Percentiles rank a stretch among this genome's conserved stretches.
Evolutionary conservation across 164 flowering plant genomes (phyloP).

Genomic region (Kingdonia uniflora): DNA sequence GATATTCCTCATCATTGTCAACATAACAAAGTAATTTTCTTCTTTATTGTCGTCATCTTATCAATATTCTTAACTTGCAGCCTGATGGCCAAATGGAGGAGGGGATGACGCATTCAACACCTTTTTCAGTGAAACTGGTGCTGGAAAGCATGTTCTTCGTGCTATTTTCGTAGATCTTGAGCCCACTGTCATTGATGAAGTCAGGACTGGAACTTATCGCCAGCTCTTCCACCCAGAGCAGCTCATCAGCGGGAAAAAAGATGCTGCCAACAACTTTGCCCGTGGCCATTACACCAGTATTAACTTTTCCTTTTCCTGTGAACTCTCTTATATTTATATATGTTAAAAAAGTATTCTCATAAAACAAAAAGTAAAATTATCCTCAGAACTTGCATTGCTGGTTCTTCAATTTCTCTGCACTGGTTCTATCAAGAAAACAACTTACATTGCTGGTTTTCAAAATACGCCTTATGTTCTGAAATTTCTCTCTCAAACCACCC

Average conservation of each 20-base stretch:
- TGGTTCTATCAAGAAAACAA: too few relatives aligned
- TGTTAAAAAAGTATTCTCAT: background rate
- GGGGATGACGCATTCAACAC: constrained; percentile 86
- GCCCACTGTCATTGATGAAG: constrained; percentile 62
- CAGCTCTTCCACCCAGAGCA: constrained; percentile 80
- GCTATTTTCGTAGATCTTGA: constrained; percentile 63
- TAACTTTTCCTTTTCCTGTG: background rate
- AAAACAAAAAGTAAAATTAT: too few relatives aligned
- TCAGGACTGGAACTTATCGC: constrained; percentile 58
- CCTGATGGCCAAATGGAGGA: constrained; percentile 82
- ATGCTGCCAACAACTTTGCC: constrained; percentile 61
- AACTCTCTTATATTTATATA: background rate
- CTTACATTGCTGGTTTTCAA: too few relatives aligned
- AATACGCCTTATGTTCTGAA: too few relatives aligned
- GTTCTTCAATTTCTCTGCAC: too few relatives aligned
- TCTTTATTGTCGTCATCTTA: too few relatives aligned
- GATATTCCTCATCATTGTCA: too few relatives aligned
- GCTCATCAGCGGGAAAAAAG: constrained; percentile 66
- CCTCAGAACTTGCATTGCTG: too few relatives aligned
- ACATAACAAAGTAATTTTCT: too few relatives aligned
- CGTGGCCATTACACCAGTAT: constrained; percentile 63
- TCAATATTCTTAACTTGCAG: constrained; percentile 14
- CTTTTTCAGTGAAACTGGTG: constrained; percentile 76
- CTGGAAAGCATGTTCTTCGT: constrained; percentile 77
- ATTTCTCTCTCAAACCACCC: too few relatives aligned